Evolutionary conservation across 495 filamentous ascomycete species (phyloP).

Genomic region (Hypoxylon lenormandii): DNA sequence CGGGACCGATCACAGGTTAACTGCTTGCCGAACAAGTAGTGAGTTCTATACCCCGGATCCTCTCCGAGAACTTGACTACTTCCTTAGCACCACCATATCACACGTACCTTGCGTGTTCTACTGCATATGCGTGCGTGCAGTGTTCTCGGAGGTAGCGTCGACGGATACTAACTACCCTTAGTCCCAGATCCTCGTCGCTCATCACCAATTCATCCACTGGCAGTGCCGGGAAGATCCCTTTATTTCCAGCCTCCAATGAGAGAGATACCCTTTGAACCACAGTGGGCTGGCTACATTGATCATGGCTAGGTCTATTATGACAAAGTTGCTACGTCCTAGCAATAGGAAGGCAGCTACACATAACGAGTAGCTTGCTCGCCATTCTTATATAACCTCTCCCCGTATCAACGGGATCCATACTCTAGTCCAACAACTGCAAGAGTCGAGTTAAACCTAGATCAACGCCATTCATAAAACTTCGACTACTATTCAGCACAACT

Average conservation of each 20-base stretch:
- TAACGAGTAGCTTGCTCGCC: background rate
- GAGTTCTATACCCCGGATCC: conserved; percentile 1
- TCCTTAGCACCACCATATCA: background rate
- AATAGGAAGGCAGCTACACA: background rate
- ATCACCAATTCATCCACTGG: background rate
- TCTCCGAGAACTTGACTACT: conserved; percentile 2
- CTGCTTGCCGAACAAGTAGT: background rate
- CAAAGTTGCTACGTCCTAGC: conserved; percentile 4
- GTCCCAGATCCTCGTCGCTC: conserved; percentile 2
- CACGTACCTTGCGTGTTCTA: background rate
- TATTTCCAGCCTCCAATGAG: background rate
- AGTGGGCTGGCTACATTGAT: conserved; percentile 1
- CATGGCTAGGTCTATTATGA: background rate
- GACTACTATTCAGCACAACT: background rate
- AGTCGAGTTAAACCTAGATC: too few species aligned
- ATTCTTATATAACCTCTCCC: conserved; percentile 20
- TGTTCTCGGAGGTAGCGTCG: background rate
- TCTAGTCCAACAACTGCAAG: too few species aligned
- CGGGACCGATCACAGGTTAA: conserved; percentile 22
- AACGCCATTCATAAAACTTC: too few species aligned
- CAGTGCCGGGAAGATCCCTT: conserved; percentile 5
- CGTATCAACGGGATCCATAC: conserved; percentile 1
- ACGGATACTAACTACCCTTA: conserved; percentile 1
- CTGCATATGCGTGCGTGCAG: background rate
- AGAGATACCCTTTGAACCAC: background rate